Evolutionary conservation across 805 yeast genomes (phyloP), one percentile per base, ranked within the genome.

Genomic region (Wickerhamiella azyma): DNA sequence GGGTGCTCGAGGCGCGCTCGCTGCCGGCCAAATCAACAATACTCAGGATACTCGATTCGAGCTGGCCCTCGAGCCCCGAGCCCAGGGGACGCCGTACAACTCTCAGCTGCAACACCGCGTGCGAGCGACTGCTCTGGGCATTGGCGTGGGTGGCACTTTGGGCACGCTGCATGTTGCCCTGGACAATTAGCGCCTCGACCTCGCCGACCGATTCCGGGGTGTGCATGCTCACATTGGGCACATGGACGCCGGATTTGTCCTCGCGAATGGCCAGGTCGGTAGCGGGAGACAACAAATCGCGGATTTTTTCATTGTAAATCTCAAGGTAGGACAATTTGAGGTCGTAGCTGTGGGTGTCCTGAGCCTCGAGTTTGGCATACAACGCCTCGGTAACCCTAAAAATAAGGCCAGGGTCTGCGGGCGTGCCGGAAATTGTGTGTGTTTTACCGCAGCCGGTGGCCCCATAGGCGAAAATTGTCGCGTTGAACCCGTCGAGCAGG

Each of bases 401-500:
- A 0, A 85, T 81, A 11, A 88, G 74, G 0, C 95, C 96, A 0
- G 94, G 95, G 21, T 72, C 64, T 2, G 73, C 73, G 0, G 77
- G 70, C 0, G 79, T 72, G 0, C 96, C 96, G 59, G 81, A 74
- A 28, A 88, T 82, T 0, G 97, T 88, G 59, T 81, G 85, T 0
- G 96, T 88, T 59, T 88, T 88, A n/a, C 97, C 97, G 62, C 96
- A 88, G 0, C 97, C 97, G 0, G 97, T 88, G 26, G 97, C 67
- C 1, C 97, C 97, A 60, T 88, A 88, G 0, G 97, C 96, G 66
- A 88, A 88, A 0, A 88, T 85, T 0, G 96, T 85, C 5, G 94
- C 80, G 60, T 89, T 86, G 62, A 68, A 84, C 0, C 96, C 97
- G 50, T 83, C 92, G 37, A 88, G 60, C 0, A 85, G 77, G 35